Conservation (phyloP, 2,329 filamentous ascomycete genomes). For the Curvularia sp. region DNA sequence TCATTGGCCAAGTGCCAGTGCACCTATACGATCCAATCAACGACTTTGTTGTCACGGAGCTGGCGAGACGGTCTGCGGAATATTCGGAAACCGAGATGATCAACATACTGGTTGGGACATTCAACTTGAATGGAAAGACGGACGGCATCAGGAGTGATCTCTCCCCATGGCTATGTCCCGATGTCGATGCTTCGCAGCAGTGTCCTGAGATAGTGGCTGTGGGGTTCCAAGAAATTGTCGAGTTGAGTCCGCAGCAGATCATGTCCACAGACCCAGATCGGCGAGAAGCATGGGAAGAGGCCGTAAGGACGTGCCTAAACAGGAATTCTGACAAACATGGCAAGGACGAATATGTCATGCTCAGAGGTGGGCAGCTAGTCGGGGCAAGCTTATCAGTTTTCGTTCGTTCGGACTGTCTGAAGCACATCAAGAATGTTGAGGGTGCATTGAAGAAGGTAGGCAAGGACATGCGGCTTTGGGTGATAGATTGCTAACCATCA, state of each 20-base stretch:
- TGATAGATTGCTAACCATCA: constrained; percentile 23
- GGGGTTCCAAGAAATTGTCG: constrained; percentile 98
- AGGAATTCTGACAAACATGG: constrained; percentile 68
- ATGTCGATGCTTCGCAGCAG: constrained; percentile 61
- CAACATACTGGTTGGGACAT: constrained; percentile 84
- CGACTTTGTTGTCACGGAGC: constrained; percentile 82
- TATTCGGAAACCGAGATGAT: constrained; percentile 79
- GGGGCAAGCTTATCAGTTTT: constrained; percentile 93
- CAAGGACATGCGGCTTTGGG: neutral
- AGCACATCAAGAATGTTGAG: constrained; percentile 93
- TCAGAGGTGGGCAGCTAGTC: constrained; percentile 92
- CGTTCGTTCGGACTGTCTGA: constrained; percentile 78
- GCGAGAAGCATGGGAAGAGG: constrained; percentile 84
- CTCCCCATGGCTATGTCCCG: constrained; percentile 83
- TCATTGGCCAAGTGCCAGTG: constrained; percentile 84
- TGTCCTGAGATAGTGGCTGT: constrained; percentile 88
- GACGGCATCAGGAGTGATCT: constrained; percentile 80
- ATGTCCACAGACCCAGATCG: constrained; percentile 95
- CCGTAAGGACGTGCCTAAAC: constrained; percentile 81
- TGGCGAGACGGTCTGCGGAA: constrained; percentile 70
- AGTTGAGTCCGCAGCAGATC: constrained; percentile 95
- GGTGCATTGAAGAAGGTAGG: constrained; percentile 86
- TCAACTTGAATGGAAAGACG: constrained; percentile 91
- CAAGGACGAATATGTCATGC: constrained; percentile 82
- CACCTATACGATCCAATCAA: constrained; percentile 93